Evolutionary conservation across 495 filamentous ascomycete species (phyloP).

Genomic region (Clohesyomyces aquaticus): DNA sequence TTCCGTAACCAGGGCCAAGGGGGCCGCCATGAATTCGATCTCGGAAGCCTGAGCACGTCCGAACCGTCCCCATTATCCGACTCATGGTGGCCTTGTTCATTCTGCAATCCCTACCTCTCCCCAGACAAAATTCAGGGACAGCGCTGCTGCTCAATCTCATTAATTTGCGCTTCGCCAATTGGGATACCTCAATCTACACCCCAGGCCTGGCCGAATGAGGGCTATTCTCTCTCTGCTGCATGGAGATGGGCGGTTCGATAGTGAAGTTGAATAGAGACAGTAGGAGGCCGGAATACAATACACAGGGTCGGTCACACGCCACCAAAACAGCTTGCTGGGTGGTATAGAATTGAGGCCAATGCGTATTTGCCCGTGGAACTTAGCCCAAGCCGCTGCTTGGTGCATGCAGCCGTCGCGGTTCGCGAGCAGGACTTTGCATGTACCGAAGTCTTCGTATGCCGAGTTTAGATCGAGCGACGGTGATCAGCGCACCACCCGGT

Average conservation of each 20-base stretch:
- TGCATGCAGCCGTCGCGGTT: conserved; percentile 18
- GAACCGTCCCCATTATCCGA: conserved; percentile 37
- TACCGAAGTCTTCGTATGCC: conserved; percentile 20
- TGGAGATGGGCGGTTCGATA: conserved; percentile 24
- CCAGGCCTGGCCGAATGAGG: conserved; percentile 28
- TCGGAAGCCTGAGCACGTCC: conserved; percentile 41
- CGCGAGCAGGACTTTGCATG: neutral
- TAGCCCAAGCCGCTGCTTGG: too few relatives aligned
- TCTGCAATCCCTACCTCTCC: conserved; percentile 2
- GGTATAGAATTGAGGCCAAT: conserved; percentile 25
- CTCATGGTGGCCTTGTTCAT: conserved; percentile 15
- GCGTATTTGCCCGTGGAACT: too few relatives aligned
- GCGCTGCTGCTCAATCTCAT: conserved; percentile 10
- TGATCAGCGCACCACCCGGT: conserved; percentile 16
- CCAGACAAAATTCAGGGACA: conserved; percentile 14
- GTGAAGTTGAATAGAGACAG: conserved; percentile 23
- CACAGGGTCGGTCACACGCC: too few relatives aligned
- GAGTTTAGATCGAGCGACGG: neutral
- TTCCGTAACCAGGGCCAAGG: conserved; percentile 33
- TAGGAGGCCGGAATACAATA: conserved; percentile 1
- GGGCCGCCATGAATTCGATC: conserved; percentile 39
- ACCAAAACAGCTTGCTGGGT: too few relatives aligned
- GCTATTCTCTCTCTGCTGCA: conserved; percentile 4
- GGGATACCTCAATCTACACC: conserved; percentile 22
- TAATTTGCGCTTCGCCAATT: conserved; percentile 27